Percentiles rank a stretch among this genome's conserved stretches.
Conservation (phyloP, 306 rosid species). For the Begonia loranthoides region DNA sequence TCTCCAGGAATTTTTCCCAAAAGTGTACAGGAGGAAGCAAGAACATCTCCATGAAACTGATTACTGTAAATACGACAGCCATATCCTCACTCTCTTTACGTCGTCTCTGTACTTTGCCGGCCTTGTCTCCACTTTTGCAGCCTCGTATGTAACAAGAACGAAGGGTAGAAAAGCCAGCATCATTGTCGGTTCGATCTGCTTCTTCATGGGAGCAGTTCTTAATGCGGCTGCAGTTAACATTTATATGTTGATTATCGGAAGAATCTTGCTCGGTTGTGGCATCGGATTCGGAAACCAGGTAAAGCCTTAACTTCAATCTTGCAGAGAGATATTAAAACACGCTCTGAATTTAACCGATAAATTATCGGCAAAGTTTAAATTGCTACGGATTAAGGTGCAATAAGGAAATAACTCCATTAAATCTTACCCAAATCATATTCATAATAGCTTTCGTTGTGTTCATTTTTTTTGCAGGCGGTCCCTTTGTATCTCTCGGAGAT, state of each 20-base stretch:
- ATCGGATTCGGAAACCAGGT: constrained; percentile 96
- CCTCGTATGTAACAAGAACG: constrained; percentile 59
- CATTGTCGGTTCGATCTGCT: constrained; percentile 74
- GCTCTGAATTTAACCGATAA: too few relatives aligned
- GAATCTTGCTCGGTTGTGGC: constrained; percentile 70
- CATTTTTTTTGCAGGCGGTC: constrained; percentile 54
- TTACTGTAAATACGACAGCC: constrained; percentile 79
- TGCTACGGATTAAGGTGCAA: too few relatives aligned
- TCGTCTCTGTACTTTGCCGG: constrained; percentile 89
- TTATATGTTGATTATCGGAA: constrained; percentile 64
- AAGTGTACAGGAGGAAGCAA: constrained; percentile 55
- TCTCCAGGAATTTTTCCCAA: constrained; percentile 56
- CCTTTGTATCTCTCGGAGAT: constrained; percentile 86
- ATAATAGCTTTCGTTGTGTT: too few relatives aligned
- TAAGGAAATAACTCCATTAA: too few relatives aligned
- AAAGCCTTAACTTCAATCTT: constrained; percentile 16
- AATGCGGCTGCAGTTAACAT: constrained; percentile 71
- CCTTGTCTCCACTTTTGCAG: constrained; percentile 68
- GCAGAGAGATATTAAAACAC: too few relatives aligned
- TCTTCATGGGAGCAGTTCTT: constrained; percentile 60
- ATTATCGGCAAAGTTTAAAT: too few relatives aligned
- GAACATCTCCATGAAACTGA: constrained; percentile 56
- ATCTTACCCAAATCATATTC: neutral
- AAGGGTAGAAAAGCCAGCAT: constrained; percentile 81
- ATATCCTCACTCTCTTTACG: constrained; percentile 79